These are phyloP conservation scores for Kurtzmaniella cleridarum DNA, from an alignment of 805 yeast genomes.

Conservation along the genomic window DNA sequence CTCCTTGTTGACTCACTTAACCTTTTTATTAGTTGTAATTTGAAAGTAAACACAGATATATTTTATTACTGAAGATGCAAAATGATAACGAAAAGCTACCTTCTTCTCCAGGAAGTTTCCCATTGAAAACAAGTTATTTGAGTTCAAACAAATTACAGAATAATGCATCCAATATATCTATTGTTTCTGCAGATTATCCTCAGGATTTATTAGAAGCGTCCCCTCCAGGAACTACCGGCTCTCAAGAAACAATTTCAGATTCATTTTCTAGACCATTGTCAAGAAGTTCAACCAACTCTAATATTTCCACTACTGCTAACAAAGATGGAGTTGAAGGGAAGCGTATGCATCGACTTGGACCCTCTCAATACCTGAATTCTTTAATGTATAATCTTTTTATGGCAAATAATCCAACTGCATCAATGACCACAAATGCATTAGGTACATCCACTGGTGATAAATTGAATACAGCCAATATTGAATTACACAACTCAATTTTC, in stretches of 20 bases:
- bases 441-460: constrained; percentile 1
- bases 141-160: neutral
- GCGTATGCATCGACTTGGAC: constrained; percentile 41
- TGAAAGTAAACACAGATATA: no score
- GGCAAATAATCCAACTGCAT: neutral
- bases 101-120: neutral
- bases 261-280: constrained; percentile 52
- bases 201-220: neutral
- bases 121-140: neutral
- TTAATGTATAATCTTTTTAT: constrained; percentile 21
- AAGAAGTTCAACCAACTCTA: constrained; percentile 57
- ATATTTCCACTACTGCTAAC: constrained; percentile 68
- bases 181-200: constrained; percentile 5
- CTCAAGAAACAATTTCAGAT: constrained; percentile 8
- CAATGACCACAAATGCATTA: constrained; percentile 2
- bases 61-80: neutral
- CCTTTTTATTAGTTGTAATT: no score
- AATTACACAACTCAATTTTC: constrained; percentile 3
- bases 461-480: constrained; percentile 2
- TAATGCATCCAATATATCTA: constrained; percentile 5
- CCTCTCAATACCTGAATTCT: constrained; percentile 29
- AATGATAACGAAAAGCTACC: neutral
- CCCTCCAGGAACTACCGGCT: constrained; percentile 1
- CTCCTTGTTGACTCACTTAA: no score
- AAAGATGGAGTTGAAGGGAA: constrained; percentile 72